Evolutionary conservation across 202 grass and related monocot species (phyloP), one percentile per base, ranked within the genome.

Genomic region (Sporobolus alterniflorus): DNA sequence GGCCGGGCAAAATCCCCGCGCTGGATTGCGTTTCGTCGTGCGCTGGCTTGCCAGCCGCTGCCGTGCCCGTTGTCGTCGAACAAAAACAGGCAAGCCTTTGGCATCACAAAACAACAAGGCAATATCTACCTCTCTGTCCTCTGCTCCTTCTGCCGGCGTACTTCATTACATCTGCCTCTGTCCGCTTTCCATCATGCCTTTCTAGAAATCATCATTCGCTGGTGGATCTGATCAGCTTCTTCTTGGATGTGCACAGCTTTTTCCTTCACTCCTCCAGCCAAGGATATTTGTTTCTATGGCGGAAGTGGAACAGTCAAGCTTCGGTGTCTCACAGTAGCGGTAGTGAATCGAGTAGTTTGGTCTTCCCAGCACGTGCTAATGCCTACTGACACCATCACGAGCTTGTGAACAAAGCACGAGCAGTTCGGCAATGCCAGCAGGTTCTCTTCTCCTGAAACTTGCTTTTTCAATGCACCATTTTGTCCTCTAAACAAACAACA

Each of bases 171-270:
- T 52, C 75, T 51, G 61, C 30, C 31, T 39, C 48, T 68, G 77
- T 43, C 69, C 12, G 49, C 41, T 63, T 85, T 61, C 76, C 88
- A 90, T 86, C 84, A 83, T 87, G 83, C 48, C 52, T 86, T 90
- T 90, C 88, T 86, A 90, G 84, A 83, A 90, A 90, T 79, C 69
- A 64, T 43, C 41, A 86, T 86, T 18, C n/a, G n/a, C n/a, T n/a
- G n/a, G n/a, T n/a, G n/a, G n/a, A 83, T 83, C 73, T 14, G 30
- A 20, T 15, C 30, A 25, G 36, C 36, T 39, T 39, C 36, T 39
- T 39, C 36, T 39, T 39, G 5, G 5, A 5, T 39, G 29, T 11
- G 11, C 63, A 30, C 70, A 52, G 2, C 86, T 48, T 51, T 64
- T 79, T 31, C 32, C 42, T 36, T 39, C 36, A 7, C 36, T 39